phyloP scores from a whole-genome alignment of 805 yeast species.

The Clavispora vitiphila region DNA sequence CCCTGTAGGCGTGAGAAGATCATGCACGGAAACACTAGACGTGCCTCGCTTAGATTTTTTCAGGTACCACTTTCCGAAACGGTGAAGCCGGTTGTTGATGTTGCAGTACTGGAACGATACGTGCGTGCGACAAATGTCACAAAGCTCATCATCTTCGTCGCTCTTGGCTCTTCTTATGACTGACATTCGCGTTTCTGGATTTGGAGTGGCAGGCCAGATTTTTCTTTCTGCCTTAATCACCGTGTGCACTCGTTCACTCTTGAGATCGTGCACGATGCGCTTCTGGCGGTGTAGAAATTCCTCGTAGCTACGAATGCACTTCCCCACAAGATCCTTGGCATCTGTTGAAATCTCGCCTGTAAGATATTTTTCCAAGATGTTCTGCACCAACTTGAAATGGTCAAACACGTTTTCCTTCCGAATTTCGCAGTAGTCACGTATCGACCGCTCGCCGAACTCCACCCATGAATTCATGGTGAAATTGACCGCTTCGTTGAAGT shows the following conservation, averaged over 20 bases:
- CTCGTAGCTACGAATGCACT: constrained; percentile 28
- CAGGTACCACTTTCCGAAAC: constrained; percentile 16
- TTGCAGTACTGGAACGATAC: constrained; percentile 46
- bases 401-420: constrained; percentile 46
- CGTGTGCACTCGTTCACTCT: constrained; percentile 15
- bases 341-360: neutral
- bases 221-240: constrained; percentile 1
- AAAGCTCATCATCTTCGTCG: constrained; percentile 43
- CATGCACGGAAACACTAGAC: constrained; percentile 12
- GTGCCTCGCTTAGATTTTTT: constrained; percentile 8
- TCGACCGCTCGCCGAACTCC: constrained; percentile 48
- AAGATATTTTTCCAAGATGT: constrained; percentile 31
- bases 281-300: constrained; percentile 17
- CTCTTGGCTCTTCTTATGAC: constrained; percentile 9
- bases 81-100: constrained; percentile 23
- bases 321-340: constrained; percentile 8
- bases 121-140: constrained; percentile 46
- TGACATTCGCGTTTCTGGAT: constrained; percentile 1
- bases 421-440: constrained; percentile 23
- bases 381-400: constrained; percentile 46
- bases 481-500: constrained; percentile 43
- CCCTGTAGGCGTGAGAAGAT: constrained; percentile 34
- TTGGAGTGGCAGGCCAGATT: neutral
- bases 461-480: constrained; percentile 73
- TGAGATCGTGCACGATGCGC: constrained; percentile 14